Evolutionary conservation across 192 early-diverging fungal genomes (phyloP), one percentile per base, ranked within the genome.

Genomic region (Linnemannia elongata): DNA sequence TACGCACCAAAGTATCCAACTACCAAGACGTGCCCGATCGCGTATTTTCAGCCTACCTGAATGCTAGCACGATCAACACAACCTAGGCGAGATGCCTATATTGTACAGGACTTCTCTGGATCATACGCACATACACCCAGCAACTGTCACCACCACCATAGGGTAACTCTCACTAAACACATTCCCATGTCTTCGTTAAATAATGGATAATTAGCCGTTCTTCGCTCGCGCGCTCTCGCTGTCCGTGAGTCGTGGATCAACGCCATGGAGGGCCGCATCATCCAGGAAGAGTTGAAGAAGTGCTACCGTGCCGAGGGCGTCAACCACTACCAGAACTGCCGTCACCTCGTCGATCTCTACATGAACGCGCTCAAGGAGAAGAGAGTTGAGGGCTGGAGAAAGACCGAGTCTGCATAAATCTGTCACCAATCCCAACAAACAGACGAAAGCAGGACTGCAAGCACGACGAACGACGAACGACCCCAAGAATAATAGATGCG

Each of bases 271-370:
- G 92, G 96, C 74, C 93, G 94, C 75, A 93, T 97, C 74, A 88
- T 97, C 27, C 91, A 95, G 77, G 93, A 98, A 75, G 96, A 97
- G 91, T 91, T 98, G 74, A 92, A 93, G 79, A 96, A 97, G 94
- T 99, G 98, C 92, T 96, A 97, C 89, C 91, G 93, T 42, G 93
- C 95, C 63, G 97, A 99, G 90, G 96, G 97, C 74, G 97, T 97
- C 77, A 99, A 99, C 91, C 96, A 97, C 89, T 93, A 95, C 89
- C 92, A 98, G 82, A 98, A 96, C 92, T 99, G 98, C 92, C 93
- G 96, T 45, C 91, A 93, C 30, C 90, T 99, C 24, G 93, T 93
- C 12, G 92, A 96, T 76, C 92, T 95, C 80, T 99, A 99, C 88
- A 88, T 99, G 75, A 92, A 92, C 69, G 83, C 86, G 42, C 79